A percentile compares a stretch with the other conserved stretches of the same genome.
Evolutionary conservation across 768 basidiomycete genomes (phyloP).

Genomic region (Termitomyces bulborhizus): DNA sequence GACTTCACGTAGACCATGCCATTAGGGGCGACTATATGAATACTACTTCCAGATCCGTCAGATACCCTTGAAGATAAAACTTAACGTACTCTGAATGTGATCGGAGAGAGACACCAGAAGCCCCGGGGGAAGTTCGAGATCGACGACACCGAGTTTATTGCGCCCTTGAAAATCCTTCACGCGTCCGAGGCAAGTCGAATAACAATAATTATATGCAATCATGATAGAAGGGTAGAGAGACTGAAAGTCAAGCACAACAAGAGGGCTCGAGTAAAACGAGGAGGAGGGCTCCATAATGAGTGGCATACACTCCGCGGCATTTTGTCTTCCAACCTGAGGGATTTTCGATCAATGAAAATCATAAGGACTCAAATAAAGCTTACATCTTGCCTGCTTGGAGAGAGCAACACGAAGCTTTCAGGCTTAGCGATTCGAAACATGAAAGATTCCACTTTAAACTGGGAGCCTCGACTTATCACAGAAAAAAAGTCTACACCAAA

Average conservation of each 20-base stretch:
- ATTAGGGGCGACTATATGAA: constrained; percentile 77
- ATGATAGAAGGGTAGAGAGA: constrained; percentile 95
- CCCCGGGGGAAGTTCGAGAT: constrained; percentile 63
- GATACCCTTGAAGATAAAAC: neutral
- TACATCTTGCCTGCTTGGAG: constrained; percentile 84
- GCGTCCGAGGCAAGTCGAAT: constrained; percentile 93
- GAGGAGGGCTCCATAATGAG: constrained; percentile 93
- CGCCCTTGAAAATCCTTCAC: constrained; percentile 80
- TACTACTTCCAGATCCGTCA: neutral
- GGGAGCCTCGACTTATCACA: constrained; percentile 90
- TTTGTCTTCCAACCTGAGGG: constrained; percentile 84
- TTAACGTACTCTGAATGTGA: constrained; percentile 62
- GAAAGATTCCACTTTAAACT: constrained; percentile 99
- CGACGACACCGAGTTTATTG: constrained; percentile 82
- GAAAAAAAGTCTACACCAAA: constrained; percentile 98
- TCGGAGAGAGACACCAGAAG: constrained; percentile 64
- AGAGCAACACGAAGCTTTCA: constrained; percentile 85
- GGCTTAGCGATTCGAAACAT: constrained; percentile 98
- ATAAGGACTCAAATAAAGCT: constrained; percentile 13
- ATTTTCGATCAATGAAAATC: neutral
- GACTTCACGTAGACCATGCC: constrained; percentile 93
- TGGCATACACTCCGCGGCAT: constrained; percentile 94
- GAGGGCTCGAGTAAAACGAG: constrained; percentile 87
- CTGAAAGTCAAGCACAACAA: constrained; percentile 94
- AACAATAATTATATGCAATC: constrained; percentile 98